Evolutionary conservation across 805 yeast genomes (phyloP), one percentile per base, ranked within the genome.

Genomic region (Candida vartiovaarae): DNA sequence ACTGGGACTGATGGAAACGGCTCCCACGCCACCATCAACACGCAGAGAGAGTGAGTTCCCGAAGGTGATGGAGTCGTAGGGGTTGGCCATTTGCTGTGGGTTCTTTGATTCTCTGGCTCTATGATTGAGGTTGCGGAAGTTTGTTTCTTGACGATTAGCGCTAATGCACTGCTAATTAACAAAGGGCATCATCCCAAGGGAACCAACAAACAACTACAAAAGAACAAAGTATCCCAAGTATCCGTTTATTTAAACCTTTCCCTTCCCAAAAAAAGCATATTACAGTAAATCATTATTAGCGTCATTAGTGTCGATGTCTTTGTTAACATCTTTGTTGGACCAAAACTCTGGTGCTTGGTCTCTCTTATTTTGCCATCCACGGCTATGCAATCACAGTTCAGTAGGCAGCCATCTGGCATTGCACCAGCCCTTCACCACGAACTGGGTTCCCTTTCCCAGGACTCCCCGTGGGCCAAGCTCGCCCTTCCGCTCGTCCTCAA

Each of bases 1-100:
- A 39, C 82, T 79, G 6, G 96, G 96, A 41, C 88, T 79, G 11
- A 88, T 74, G 3, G 95, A 83, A 75, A 93, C 87, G 6, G 98
- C 88, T 42, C 93, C 88, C 45, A 90, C 84, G 39, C 95, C 86
- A 3, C 93, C 93, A 61, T 93, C 97, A 41, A 91, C 95, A 38
- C 93, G 68, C 36, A 91, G 63, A 42, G 93, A 83, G 43, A 91
- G 76, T 23, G 95, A 76, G 52, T 84, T 82, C 34, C 87, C 95
- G 62, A 88, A 86, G 1, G 93, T 84, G 9, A 75, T 63, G 9
- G 86, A 72, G 15, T 60, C 59, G 45, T 54, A 67, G 74, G 68
- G 24, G 24, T 36, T 24, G 33, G 27, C 26, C 26, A 15, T 5
- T 2, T 28, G 25, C n/a, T 36, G 39, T 28, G 2, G 25, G n/a